These are phyloP conservation scores for Rheum nobile DNA, from an alignment of 148 eudicot species.

Conservation along the genomic window DNA sequence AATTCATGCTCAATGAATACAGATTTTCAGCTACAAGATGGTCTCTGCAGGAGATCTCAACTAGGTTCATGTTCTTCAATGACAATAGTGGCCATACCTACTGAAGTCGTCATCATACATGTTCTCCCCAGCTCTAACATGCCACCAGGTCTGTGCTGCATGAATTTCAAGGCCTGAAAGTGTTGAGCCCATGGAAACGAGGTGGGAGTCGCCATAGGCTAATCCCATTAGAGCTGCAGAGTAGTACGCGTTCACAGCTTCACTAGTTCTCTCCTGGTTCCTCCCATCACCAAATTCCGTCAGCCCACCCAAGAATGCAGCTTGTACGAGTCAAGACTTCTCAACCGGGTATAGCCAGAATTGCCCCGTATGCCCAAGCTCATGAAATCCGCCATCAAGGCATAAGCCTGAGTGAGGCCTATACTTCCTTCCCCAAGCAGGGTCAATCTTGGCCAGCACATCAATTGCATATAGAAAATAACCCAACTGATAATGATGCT, in stretches of 20 bases:
- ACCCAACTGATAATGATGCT: conserved; percentile 86
- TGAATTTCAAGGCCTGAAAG: conserved; percentile 61
- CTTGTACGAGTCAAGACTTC: conserved; percentile 77
- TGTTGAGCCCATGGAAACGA: conserved; percentile 53
- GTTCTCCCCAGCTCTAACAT: conserved; percentile 41
- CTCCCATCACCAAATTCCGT: conserved; percentile 85
- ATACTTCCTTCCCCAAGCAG: conserved; percentile 78
- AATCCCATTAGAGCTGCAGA: conserved; percentile 86
- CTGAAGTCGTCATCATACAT: conserved; percentile 51
- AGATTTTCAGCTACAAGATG: not conserved
- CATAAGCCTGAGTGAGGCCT: conserved; percentile 69
- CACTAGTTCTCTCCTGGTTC: conserved; percentile 80
- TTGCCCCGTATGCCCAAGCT: conserved; percentile 38
- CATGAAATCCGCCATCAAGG: conserved; percentile 80
- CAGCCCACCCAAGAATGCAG: conserved; percentile 92
- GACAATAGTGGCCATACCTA: conserved; percentile 47
- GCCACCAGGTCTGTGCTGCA: conserved; percentile 85
- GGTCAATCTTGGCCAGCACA: conserved; percentile 82
- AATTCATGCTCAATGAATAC: not conserved
- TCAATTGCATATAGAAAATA: conserved; percentile 75
- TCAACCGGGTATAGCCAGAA: conserved; percentile 47
- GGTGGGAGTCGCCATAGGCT: conserved; percentile 76
- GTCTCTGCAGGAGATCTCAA: not conserved
- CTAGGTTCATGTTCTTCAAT: conserved; percentile 18
- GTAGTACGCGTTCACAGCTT: conserved; percentile 81